These are phyloP conservation scores for Aspergillus fischeri DNA, from an alignment of 2,329 filamentous ascomycete species.

Conservation along the genomic window DNA sequence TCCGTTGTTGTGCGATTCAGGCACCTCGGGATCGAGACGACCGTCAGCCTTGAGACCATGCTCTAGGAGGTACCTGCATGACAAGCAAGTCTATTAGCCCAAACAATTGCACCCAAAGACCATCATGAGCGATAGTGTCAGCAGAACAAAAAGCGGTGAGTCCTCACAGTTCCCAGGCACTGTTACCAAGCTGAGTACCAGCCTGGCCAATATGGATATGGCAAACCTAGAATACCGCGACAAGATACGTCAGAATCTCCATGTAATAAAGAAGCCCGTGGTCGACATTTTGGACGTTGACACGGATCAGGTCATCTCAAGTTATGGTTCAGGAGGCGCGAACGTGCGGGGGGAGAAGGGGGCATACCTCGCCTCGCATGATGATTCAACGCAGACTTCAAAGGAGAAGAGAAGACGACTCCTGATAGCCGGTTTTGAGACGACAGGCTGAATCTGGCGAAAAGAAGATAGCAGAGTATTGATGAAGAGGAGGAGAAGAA, in stretches of 20 bases:
- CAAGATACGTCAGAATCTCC: slow-evolving; percentile 8
- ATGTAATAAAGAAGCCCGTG: not conserved
- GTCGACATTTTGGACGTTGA: not conserved
- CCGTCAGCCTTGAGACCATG: slow-evolving; percentile 61
- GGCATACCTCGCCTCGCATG: slow-evolving; percentile 36
- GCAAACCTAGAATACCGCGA: slow-evolving; percentile 48
- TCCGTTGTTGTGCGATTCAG: slow-evolving; percentile 48
- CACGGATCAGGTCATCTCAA: not conserved
- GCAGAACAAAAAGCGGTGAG: slow-evolving; percentile 25
- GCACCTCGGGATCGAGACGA: slow-evolving; percentile 52
- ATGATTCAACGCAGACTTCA: not conserved
- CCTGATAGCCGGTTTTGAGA: not conserved
- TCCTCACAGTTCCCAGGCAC: slow-evolving; percentile 65
- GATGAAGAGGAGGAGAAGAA: slow-evolving; percentile 1
- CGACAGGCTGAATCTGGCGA: not conserved
- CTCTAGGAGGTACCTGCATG: slow-evolving; percentile 59
- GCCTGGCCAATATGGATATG: slow-evolving; percentile 67
- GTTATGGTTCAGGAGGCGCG: not conserved
- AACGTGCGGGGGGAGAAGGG: slow-evolving; percentile 14
- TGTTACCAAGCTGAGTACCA: slow-evolving; percentile 64
- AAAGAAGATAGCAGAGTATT: slow-evolving; percentile 1
- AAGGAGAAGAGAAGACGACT: not conserved
- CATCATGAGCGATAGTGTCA: not conserved
- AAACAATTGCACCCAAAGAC: not conserved
- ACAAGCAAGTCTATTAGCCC: slow-evolving; percentile 1